phyloP scores from a whole-genome alignment of 2,329 filamentous ascomycete species.

The Paraconiothyrium sp. region DNA sequence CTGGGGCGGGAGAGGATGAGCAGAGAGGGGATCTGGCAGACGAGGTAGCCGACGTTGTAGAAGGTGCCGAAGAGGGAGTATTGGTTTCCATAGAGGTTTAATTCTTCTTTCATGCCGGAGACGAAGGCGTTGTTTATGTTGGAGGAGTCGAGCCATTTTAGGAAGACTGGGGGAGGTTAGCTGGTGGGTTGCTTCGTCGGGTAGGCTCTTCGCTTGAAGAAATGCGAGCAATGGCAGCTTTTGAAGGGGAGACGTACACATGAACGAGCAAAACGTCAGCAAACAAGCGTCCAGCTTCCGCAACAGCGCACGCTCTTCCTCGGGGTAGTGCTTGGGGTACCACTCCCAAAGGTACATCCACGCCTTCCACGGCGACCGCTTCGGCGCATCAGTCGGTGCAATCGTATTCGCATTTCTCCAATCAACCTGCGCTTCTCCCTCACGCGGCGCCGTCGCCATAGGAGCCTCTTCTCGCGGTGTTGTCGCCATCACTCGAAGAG shows the following conservation, averaged over 20 bases:
- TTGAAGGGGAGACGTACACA: constrained; percentile 38
- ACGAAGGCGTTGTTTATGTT: constrained; percentile 58
- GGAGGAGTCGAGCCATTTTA: constrained; percentile 50
- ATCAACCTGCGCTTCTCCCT: constrained; percentile 31
- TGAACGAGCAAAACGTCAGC: constrained; percentile 49
- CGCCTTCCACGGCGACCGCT: constrained; percentile 49
- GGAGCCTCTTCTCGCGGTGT: too few species aligned
- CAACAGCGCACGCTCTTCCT: constrained; percentile 45
- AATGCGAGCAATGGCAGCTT: too few species aligned
- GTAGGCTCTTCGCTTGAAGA: too few species aligned
- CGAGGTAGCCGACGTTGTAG: constrained; percentile 52
- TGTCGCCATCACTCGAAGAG: not conserved
- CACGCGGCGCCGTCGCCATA: constrained; percentile 24
- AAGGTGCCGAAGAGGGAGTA: constrained; percentile 63
- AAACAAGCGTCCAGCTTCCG: constrained; percentile 50
- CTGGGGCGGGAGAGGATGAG: constrained; percentile 51
- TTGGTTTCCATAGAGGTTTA: constrained; percentile 62
- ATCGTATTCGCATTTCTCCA: constrained; percentile 38
- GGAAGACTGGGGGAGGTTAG: constrained; percentile 37
- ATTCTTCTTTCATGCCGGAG: constrained; percentile 46
- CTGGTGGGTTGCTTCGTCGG: too few species aligned
- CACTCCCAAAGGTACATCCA: constrained; percentile 52
- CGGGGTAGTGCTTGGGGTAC: constrained; percentile 49
- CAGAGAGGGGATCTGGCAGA: constrained; percentile 51
- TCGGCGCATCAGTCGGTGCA: constrained; percentile 45